A percentile compares a stretch with the other conserved stretches of the same genome.
Conservation (phyloP, 805 yeast species). For the Saccharomyces jurei region DNA sequence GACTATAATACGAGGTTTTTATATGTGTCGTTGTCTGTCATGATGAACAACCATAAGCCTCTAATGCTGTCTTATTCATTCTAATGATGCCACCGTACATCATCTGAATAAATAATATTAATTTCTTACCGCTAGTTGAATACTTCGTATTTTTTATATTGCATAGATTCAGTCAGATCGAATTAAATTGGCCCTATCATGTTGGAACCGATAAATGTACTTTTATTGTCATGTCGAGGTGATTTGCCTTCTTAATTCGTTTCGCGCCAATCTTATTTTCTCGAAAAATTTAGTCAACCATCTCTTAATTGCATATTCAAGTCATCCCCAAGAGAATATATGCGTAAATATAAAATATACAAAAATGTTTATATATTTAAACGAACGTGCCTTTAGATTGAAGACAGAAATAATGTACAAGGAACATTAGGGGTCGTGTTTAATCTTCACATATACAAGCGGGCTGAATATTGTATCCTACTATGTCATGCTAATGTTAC, state of each 20-base stretch:
- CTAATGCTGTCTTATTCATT: not conserved
- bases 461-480: not conserved
- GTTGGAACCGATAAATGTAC: not conserved
- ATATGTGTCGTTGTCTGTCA: not conserved
- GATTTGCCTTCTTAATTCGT: not conserved
- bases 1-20: not conserved
- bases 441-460: not conserved
- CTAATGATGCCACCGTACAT: not conserved
- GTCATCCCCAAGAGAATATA: not conserved
- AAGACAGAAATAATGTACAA: not conserved
- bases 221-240: not conserved
- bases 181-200: not conserved
- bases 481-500: not conserved
- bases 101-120: not conserved
- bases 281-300: not conserved
- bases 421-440: not conserved
- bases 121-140: not conserved
- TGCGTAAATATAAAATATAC: not conserved
- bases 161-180: not conserved
- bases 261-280: not conserved
- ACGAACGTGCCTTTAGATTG: not conserved
- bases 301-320: not conserved
- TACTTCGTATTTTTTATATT: not conserved
- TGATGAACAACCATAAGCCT: not conserved
- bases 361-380: not conserved